These are phyloP conservation scores for Colletotrichum sp. DNA, from an alignment of 2,329 filamentous ascomycete genomes.

Conservation along the genomic window DNA sequence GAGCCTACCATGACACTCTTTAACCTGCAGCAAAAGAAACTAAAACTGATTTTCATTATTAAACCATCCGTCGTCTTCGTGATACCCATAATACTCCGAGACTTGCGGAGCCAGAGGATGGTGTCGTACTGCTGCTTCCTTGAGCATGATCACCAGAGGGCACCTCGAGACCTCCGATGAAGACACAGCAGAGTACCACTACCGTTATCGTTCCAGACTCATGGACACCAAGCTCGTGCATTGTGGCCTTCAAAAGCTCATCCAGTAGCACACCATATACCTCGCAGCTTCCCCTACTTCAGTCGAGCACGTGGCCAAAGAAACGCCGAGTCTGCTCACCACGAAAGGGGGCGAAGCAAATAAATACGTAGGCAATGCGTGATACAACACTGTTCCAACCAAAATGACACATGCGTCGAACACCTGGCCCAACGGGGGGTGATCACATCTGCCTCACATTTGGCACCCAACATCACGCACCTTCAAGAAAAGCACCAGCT, in stretches of 20 bases:
- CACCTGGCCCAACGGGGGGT: neutral
- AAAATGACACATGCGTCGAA: neutral
- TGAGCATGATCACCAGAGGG: neutral
- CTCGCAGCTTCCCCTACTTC: neutral
- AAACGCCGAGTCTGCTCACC: neutral
- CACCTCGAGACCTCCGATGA: neutral
- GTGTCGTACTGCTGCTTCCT: neutral
- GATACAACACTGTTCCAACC: neutral
- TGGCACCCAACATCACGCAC: accelerated
- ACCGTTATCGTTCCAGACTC: neutral
- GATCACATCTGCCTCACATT: neutral
- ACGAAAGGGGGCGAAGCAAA: neutral
- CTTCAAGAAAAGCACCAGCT: neutral
- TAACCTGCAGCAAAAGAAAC: neutral
- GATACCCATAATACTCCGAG: neutral
- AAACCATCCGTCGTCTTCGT: neutral
- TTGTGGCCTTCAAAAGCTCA: neutral
- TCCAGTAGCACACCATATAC: neutral
- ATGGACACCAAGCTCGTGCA: no score
- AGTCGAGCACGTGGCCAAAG: neutral
- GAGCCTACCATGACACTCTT: neutral
- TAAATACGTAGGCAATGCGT: neutral
- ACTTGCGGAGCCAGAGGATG: neutral
- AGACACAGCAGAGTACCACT: accelerated
- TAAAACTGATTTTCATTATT: no score